Evolutionary conservation across 1,284 basidiomycete species (phyloP), one percentile per base, ranked within the genome.

Genomic region (Volvariella surrecta): DNA sequence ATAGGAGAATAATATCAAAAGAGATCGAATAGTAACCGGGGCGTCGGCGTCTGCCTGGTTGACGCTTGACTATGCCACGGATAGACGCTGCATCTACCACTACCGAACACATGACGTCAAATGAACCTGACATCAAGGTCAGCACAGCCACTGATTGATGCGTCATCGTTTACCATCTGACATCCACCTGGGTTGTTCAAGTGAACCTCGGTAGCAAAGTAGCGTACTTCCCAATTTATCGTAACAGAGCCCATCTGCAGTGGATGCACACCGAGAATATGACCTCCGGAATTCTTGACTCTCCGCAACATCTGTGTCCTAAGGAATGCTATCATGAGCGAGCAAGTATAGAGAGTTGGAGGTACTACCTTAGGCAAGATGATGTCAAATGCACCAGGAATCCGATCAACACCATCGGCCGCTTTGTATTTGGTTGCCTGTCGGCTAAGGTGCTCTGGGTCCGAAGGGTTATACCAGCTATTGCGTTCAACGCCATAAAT

Each of bases 1-100:
- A 73, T 28, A 64, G 56, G 38, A 78, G 55, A 17, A 78, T 59
- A 41, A 78, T 58, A 16, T 71, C 63, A 50, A 64, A 75, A 8
- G 59, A 51, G 31, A 67, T 63, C 31, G 55, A 50, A 47, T 67
- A 76, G 42, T 61, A 70, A 4, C 42, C 42, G 17, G 13, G 32
- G 10, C 58, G 58, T 0, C 39, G 40, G 0, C 47, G 43, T 6
- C 6, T 6, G 11, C 24, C 24, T 28, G n/a, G n/a, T n/a, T n/a
- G n/a, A n/a, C 1, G 56, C 58, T 1, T 10, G n/a, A 17, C 28
- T 32, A 41, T 15, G 18, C 24, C 17, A 30, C 10, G 18, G n/a
- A 24, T 41, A 16, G n/a, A 11, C 13, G n/a, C 17, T 4, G 32
- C 22, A 24, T 15, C 17, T 15, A 31, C 17, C 4, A n/a, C 32